Evolutionary conservation across 768 basidiomycete genomes (phyloP).

Genomic region (Rickenella mellea): DNA sequence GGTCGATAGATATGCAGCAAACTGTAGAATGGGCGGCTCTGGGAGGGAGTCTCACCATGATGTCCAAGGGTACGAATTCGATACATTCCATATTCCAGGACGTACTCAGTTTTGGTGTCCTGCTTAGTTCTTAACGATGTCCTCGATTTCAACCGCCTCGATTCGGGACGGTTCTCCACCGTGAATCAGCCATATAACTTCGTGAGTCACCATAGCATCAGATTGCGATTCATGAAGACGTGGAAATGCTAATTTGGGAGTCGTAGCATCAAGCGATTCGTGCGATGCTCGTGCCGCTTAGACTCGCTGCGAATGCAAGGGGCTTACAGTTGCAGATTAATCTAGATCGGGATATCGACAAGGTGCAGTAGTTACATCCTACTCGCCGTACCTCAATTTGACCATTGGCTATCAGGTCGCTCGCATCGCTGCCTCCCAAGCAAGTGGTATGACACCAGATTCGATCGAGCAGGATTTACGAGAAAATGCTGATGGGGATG

Average conservation of each 20-base stretch:
- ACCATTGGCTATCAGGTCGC: constrained; percentile 34
- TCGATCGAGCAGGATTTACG: not conserved
- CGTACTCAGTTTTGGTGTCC: not conserved
- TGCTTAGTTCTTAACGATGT: constrained; percentile 25
- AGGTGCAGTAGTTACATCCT: constrained; percentile 27
- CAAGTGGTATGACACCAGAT: constrained; percentile 20
- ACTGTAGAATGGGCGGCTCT: constrained; percentile 31
- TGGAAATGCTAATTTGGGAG: no score
- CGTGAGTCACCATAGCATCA: constrained; percentile 1
- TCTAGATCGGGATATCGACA: constrained; percentile 62
- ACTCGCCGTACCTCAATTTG: not conserved
- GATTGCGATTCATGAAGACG: not conserved
- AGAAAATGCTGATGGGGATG: constrained; percentile 7
- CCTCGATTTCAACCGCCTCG: constrained; percentile 23
- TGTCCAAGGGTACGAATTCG: constrained; percentile 27
- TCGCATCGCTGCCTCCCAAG: constrained; percentile 49
- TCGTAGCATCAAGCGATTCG: constrained; percentile 56
- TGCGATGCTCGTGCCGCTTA: constrained; percentile 61
- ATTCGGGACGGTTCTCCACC: constrained; percentile 27
- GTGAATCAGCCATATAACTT: constrained; percentile 32
- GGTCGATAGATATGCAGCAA: constrained; percentile 18
- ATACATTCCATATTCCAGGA: not conserved
- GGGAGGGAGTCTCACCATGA: constrained; percentile 19
- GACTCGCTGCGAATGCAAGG: constrained; percentile 57
- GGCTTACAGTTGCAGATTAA: constrained; percentile 57